Conservation (phyloP, 176 grass and related monocot genomes). For the Luzula sylvatica region DNA sequence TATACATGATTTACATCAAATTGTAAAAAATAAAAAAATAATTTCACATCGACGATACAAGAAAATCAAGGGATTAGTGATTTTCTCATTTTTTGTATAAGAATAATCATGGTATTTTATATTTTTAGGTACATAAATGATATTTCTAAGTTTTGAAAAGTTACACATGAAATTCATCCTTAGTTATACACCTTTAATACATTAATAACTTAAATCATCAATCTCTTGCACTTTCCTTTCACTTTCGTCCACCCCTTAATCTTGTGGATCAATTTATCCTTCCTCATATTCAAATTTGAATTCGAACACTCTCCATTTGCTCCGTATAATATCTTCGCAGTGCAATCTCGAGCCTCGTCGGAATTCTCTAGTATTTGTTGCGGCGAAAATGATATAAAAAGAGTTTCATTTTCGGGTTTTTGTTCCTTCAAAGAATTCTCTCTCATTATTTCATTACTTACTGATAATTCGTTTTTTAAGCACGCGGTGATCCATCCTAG, state of each 20-base stretch:
- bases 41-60: no score
- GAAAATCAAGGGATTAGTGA: no score
- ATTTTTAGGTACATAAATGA: no score
- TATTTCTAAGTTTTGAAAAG: no score
- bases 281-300: conserved; percentile 10
- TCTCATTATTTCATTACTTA: conserved; percentile 8
- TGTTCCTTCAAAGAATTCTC: neutral
- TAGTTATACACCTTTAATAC: no score
- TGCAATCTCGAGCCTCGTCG: conserved; percentile 35
- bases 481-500: conserved; percentile 64
- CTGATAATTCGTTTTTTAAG: conserved; percentile 53
- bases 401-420: neutral
- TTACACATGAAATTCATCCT: no score
- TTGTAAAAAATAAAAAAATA: no score
- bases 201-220: neutral
- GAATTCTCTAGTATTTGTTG: conserved; percentile 1
- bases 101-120: no score
- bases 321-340: conserved; percentile 15
- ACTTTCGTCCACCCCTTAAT: conserved; percentile 54
- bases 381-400: neutral
- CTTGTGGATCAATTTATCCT: conserved; percentile 60
- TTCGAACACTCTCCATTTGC: neutral
- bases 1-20: no score
- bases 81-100: no score
- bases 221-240: conserved; percentile 22